phyloP scores from a whole-genome alignment of 352 stramenopile genomes.

The Halophytophthora polymorphica region DNA sequence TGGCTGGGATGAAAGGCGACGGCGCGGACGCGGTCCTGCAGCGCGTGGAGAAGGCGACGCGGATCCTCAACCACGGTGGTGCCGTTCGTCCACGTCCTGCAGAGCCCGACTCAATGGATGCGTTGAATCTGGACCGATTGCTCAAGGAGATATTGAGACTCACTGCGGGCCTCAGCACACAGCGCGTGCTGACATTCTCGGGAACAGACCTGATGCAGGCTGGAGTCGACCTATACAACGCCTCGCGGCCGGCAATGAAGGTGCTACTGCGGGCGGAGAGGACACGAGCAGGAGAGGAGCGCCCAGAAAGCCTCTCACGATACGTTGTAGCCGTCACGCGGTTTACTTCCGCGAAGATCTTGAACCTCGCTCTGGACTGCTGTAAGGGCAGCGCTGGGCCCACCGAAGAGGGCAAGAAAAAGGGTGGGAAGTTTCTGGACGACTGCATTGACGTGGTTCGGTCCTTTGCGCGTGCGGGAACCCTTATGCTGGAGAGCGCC shows the following conservation, averaged over 20 bases:
- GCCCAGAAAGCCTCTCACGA: conserved; percentile 10
- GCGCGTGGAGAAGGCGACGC: conserved; percentile 17
- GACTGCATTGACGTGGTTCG: conserved; percentile 72
- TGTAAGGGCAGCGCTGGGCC: conserved; percentile 15
- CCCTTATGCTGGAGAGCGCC: conserved; percentile 55
- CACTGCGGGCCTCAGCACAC: conserved; percentile 15
- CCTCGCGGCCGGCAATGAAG: conserved; percentile 39
- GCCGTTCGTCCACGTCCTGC: background rate
- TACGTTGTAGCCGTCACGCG: conserved; percentile 38
- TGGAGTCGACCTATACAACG: conserved; percentile 72
- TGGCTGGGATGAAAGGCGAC: conserved; percentile 13
- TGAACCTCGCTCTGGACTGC: conserved; percentile 47
- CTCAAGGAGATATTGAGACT: conserved; percentile 31
- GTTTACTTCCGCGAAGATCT: conserved; percentile 62
- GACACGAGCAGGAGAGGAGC: conserved; percentile 1
- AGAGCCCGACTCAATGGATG: background rate
- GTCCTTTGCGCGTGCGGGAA: conserved; percentile 67
- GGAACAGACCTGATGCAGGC: conserved; percentile 45
- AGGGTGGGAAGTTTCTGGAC: conserved; percentile 37
- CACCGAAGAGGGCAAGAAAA: conserved; percentile 5
- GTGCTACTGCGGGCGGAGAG: conserved; percentile 24
- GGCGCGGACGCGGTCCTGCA: conserved; percentile 10
- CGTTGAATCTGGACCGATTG: conserved; percentile 8
- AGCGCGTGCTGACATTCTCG: conserved; percentile 29
- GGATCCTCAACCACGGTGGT: conserved; percentile 12